Base-by-base conservation (phyloP, 139 green algal genomes). In the Zygnema circumcarinatum region DNA sequence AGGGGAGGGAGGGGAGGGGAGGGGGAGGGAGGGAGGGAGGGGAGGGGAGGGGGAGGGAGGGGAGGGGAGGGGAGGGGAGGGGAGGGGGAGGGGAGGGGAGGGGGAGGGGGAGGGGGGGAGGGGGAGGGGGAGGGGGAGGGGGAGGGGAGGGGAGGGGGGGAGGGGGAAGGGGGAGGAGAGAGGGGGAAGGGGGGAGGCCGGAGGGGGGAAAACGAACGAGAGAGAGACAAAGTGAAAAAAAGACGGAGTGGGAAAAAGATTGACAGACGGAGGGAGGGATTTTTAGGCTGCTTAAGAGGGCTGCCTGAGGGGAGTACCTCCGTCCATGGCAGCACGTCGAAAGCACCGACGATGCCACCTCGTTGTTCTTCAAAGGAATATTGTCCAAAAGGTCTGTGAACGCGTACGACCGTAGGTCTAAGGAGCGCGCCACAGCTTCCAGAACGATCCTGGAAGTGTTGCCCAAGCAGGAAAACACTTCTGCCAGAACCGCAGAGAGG, bases 301-400 rank as follows among this genome's bases (percentile, higher is more conserved):
- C n/a, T n/a, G n/a, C n/a, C n/a, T n/a, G n/a, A n/a, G n/a, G n/a
- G n/a, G 16, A 62, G 16, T 62, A 62, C 47, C 47, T 62, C 47
- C 47, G 47, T 22, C 81, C 81, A 62, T 87, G 67, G 56, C 81
- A 87, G 67, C 38, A 81, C 33, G 74, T 32, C 0, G 81, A 82
- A 21, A 87, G 56, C 35, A 87, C 56, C 41, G 81, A 87, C 41
- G 56, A 82, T 11, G 81, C 74, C 38, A 76, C 42, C 31, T 86
- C 79, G 29, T 52, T 83, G 25, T 20, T 41, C 35, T 87, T 87
- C 40, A 87, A 52, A 0, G 81, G 81, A 29, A 81, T 53, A 74
- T 87, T 87, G 81, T 87, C 81, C 11, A 87, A 74, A 11, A 87
- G 81, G 35, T 87, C 81, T 35, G 67, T 80, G 67, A 87, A 83